A percentile compares a stretch with the other conserved stretches of the same genome.
phyloP scores from a whole-genome alignment of 352 stramenopile species.

The Phytophthora quininea region DNA sequence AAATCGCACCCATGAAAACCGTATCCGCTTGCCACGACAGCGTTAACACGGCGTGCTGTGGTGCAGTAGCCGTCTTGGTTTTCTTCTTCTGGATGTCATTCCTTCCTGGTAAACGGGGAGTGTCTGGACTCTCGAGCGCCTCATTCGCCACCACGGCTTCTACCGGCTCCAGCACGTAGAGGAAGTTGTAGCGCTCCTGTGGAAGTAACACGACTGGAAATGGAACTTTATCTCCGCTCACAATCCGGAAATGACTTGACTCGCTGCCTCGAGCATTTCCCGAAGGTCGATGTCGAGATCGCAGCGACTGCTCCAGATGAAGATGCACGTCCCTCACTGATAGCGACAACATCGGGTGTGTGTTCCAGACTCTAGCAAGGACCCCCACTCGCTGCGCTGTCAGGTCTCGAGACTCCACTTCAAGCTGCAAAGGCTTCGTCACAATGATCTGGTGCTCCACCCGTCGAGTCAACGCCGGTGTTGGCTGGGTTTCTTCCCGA shows the following conservation, averaged over 20 bases:
- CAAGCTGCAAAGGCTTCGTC: slow-evolving; percentile 59
- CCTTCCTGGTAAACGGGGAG: background rate
- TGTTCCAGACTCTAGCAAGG: slow-evolving; percentile 54
- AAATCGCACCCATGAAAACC: slow-evolving; percentile 46
- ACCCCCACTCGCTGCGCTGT: slow-evolving; percentile 48
- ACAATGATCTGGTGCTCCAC: slow-evolving; percentile 58
- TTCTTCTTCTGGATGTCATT: slow-evolving; percentile 16
- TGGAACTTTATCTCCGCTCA: slow-evolving; percentile 45
- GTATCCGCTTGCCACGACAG: slow-evolving; percentile 58
- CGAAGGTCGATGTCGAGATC: background rate
- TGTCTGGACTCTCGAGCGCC: slow-evolving; percentile 6
- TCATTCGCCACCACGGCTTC: slow-evolving; percentile 21
- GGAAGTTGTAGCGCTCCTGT: slow-evolving; percentile 72
- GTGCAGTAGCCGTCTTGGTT: slow-evolving; percentile 1
- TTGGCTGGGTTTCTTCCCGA: slow-evolving; percentile 48
- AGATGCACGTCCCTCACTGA: slow-evolving; percentile 67
- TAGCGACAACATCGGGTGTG: slow-evolving; percentile 44
- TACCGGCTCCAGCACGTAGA: slow-evolving; percentile 50
- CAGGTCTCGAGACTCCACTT: slow-evolving; percentile 60
- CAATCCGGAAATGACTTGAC: slow-evolving; percentile 36
- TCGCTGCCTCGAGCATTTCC: slow-evolving; percentile 6
- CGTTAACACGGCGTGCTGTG: slow-evolving; percentile 64
- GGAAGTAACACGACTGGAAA: slow-evolving; percentile 64
- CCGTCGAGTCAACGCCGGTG: slow-evolving; percentile 45
- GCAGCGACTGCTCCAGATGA: slow-evolving; percentile 59